Evolutionary conservation across 306 rosid species (phyloP).

Genomic region (Abrus precatorius): DNA sequence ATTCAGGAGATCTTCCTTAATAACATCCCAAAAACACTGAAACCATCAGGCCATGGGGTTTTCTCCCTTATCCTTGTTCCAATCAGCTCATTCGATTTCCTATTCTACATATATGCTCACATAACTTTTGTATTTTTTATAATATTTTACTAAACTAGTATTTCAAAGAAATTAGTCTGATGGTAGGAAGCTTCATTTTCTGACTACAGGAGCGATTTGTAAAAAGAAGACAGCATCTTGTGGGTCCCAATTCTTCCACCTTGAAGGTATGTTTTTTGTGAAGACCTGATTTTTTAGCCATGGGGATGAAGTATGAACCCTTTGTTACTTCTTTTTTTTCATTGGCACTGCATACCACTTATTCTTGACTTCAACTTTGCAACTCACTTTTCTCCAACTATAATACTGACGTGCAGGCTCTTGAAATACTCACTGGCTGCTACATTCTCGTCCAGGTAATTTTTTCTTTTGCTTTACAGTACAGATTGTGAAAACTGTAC

Average conservation of each 20-base stretch:
- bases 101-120: neutral
- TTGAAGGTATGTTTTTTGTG: conserved; percentile 66
- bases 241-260: conserved; percentile 91
- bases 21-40: neutral
- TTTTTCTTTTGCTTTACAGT: conserved; percentile 36
- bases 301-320: conserved; percentile 2
- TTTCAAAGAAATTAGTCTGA: conserved; percentile 9
- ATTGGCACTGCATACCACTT: neutral
- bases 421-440: conserved; percentile 74
- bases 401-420: conserved; percentile 51
- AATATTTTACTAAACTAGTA: neutral
- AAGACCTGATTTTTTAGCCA: neutral
- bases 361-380: conserved; percentile 26
- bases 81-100: neutral
- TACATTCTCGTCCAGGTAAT: conserved; percentile 90
- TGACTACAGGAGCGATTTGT: conserved; percentile 85
- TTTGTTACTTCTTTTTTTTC: conserved; percentile 16
- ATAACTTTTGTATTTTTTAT: neutral
- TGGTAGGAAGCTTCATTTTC: conserved; percentile 33
- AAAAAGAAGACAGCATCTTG: conserved; percentile 84
- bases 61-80: neutral
- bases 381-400: conserved; percentile 36
- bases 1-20: neutral
- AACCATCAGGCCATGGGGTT: neutral
- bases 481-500: conserved; percentile 8